Evolutionary conservation across 805 yeast genomes (phyloP), one percentile per base, ranked within the genome.

Genomic region (Pichia pseudocactophila): DNA sequence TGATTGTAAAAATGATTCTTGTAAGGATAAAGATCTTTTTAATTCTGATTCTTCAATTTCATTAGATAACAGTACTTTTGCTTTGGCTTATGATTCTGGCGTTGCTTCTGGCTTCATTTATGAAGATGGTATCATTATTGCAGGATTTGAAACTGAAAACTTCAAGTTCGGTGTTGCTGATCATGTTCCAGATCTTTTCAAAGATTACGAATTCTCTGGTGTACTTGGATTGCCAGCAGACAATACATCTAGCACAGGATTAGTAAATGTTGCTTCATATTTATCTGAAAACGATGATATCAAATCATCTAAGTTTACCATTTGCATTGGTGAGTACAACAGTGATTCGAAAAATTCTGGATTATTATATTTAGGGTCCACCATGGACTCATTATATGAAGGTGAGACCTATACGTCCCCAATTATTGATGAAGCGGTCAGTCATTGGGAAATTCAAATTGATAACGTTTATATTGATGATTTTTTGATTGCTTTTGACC

Each of bases 161-260:
- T 69, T 73, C 50, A 56, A 66, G 18, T 68, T 79, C 49, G 86
- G 86, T 17, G 64, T 70, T 26, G 80, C 83, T 1, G 51, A 58
- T 13, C 34, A 58, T 4, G 81, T 74, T 3, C 83, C 82, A 2
- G 66, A 64, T 27, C 66, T 75, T 43, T 79, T 80, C 47, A 62
- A 61, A 3, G 62, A 63, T 15, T 78, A 74, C 55, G 65, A 70
- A 13, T 70, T 78, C 32, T 73, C 76, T 47, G 86, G 86, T 15
- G 70, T 79, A 16, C 53, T 80, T 41, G 85, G 85, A 2, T 63
- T 79, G 22, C 74, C 83, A 4, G 65, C 78, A 3, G 56, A 60
- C 32, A 67, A 67, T 38, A 53, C 68, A 8, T 46, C 65, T 1
- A 48, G 56, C 3, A 56, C 59, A 13, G 55, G 60, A 6, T 48